Base-by-base conservation (phyloP, 805 yeast species). In the Starmerella bombicola region DNA sequence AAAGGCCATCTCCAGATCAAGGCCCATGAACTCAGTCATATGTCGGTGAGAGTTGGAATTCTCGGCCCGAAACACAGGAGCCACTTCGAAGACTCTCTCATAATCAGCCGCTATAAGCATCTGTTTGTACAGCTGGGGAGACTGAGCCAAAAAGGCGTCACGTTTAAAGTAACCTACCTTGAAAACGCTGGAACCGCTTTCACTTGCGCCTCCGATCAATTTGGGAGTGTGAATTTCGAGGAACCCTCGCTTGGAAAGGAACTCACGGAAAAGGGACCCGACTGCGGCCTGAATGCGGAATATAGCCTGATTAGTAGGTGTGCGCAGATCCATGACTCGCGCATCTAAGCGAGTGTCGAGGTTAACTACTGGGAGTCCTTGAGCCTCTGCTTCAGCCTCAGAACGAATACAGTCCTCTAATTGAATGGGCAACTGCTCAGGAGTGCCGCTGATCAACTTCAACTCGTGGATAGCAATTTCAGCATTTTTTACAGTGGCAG, bases 41-140 rank as follows among this genome's bases (percentile, higher is more conserved):
- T 91, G 99, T 68, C 99, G 86, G 65, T 91, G 97, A 17, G 98
- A 88, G 70, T 91, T 86, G 47, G 97, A 88, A 71, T 91, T 88
- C 65, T 91, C 99, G 43, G 99, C 99, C 67, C 99, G 77, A 74
- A 91, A 91, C 33, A 91, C 97, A 28, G 99, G 97, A 2, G 91
- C 97, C 57, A 91, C 73, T 68, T 91, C 99, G 60, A 76, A 91
- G 36, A 91, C 99, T 56, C 75, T 76, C 69, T 91, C 98, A 56
- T 88, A 91, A 68, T 91, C 99, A 45, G 94, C 93, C 35, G 96
- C 95, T 65, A 91, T 91, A 62, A 88, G 75, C 72, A 88, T 95
- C 69, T 91, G 97, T 70, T 91, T 91, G 71, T 91, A 83, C 53
- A 91, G 73, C 70, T 91, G 99, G 37, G 99, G 99, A 30, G 95